Conservation (phyloP, 257 asterid species). For the Salvia hispanica region DNA sequence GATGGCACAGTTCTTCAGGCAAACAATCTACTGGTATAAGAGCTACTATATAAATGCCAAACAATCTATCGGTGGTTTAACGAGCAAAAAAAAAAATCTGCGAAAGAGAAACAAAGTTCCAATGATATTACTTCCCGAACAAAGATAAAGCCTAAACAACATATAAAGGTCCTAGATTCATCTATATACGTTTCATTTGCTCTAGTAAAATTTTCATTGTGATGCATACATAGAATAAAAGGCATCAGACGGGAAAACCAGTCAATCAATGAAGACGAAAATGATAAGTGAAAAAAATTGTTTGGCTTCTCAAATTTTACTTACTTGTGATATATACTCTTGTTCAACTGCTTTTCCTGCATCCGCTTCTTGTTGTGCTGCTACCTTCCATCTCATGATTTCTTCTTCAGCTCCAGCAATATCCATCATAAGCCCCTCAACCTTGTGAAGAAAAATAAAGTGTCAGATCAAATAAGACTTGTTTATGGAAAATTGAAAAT, state of each 20-base stretch:
- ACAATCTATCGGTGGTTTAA: neutral
- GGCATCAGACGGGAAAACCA: constrained; percentile 1
- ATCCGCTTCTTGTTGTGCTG: constrained; percentile 98
- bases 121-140: constrained; percentile 16
- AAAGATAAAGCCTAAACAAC: constrained; percentile 25
- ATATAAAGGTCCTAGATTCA: constrained; percentile 16
- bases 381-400: constrained; percentile 89
- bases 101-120: neutral
- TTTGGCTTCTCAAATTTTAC: constrained; percentile 6
- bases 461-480: constrained; percentile 15
- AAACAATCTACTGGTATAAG: neutral
- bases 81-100: neutral
- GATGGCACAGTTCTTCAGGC: neutral
- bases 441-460: constrained; percentile 41
- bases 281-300: constrained; percentile 32
- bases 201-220: neutral
- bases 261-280: constrained; percentile 23
- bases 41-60: neutral
- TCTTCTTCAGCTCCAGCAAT: constrained; percentile 92
- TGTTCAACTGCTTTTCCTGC: constrained; percentile 94
- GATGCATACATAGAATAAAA: constrained; percentile 1
- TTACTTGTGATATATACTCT: constrained; percentile 75
- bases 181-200: constrained; percentile 16
- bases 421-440: constrained; percentile 98
- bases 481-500: neutral